Evolutionary conservation across 352 stramenopile species (phyloP).

Genomic region (Phytophthora pseudosyringae): DNA sequence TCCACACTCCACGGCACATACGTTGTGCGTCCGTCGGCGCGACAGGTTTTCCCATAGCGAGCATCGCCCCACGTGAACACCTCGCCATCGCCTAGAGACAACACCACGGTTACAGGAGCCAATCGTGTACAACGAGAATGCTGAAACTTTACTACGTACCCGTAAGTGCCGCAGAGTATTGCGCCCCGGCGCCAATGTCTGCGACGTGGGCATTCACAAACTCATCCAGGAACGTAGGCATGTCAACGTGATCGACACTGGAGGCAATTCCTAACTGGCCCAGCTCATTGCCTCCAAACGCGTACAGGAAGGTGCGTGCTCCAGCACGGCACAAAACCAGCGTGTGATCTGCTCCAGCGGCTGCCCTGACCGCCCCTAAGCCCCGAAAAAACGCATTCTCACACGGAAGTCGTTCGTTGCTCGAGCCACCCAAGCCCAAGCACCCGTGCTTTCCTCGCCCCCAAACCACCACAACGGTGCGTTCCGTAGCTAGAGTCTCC

Average conservation of each 20-base stretch:
- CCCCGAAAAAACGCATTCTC: constrained; percentile 73
- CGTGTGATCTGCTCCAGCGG: constrained; percentile 69
- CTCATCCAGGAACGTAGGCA: constrained; percentile 67
- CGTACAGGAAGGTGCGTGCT: constrained; percentile 60
- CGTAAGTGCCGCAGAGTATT: constrained; percentile 63
- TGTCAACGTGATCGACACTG: constrained; percentile 45
- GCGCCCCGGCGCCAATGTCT: constrained; percentile 59
- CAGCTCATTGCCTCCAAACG: constrained; percentile 71
- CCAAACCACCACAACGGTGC: constrained; percentile 59
- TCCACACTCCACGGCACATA: constrained; percentile 73
- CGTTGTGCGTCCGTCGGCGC: constrained; percentile 49
- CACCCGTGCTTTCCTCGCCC: constrained; percentile 47
- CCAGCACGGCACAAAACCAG: constrained; percentile 59
- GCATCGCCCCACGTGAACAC: constrained; percentile 78
- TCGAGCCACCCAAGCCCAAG: constrained; percentile 60
- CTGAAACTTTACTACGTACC: constrained; percentile 18
- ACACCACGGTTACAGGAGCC: not conserved
- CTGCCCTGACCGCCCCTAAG: constrained; percentile 47
- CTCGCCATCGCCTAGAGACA: constrained; percentile 52
- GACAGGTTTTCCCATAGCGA: constrained; percentile 51
- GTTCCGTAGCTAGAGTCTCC: constrained; percentile 23
- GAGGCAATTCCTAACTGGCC: constrained; percentile 68
- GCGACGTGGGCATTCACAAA: constrained; percentile 44
- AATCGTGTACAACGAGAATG: not conserved
- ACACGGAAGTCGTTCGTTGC: constrained; percentile 32